Evolutionary conservation across 345 rosid genomes (phyloP), one percentile per base, ranked within the genome.

Genomic region (Populus nigra): DNA sequence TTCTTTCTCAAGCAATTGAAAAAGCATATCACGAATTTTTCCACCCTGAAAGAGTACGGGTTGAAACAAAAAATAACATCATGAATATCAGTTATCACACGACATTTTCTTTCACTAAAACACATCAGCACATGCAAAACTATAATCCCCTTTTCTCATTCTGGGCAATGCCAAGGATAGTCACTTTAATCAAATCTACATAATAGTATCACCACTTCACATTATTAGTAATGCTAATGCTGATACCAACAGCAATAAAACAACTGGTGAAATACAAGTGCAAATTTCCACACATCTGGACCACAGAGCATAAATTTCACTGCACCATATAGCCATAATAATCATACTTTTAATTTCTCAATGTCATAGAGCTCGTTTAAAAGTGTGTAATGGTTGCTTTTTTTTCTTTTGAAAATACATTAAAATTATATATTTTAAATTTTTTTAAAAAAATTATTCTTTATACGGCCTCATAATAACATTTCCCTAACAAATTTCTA

Each of bases 21-120:
- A 94, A 0, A 96, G 89, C 86, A 92, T 81, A 84, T 94, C 98
- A 59, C 99, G 97, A 66, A 96, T 90, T 84, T 89, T 96, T 11
- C 98, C 99, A 53, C 98, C 99, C 99, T 96, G 79, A 75, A 62
- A 5, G 8, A 12, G 8, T 16, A 33, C 27, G 70, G 65, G 63
- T 17, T 61, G 18, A 73, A 59, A 68, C 43, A 72, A 25, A 25
- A 76, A 78, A 71, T 73, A 49, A 80, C 50, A 79, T 18, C 22
- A 70, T 7, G 59, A 53, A 53, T 6, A 53, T 5, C 8, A 7
- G 22, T 12, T 25, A 27, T 18, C 36, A 53, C 45, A 69, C 18
- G 35, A 33, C 5, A 33, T 67, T 1, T 8, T 17, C 43, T 45
- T 20, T 55, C 59, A 73, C n/a, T n/a, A 8, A 74, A 69, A 33